phyloP scores from a whole-genome alignment of 345 rosid genomes.

The Rhodamnia argentea region DNA sequence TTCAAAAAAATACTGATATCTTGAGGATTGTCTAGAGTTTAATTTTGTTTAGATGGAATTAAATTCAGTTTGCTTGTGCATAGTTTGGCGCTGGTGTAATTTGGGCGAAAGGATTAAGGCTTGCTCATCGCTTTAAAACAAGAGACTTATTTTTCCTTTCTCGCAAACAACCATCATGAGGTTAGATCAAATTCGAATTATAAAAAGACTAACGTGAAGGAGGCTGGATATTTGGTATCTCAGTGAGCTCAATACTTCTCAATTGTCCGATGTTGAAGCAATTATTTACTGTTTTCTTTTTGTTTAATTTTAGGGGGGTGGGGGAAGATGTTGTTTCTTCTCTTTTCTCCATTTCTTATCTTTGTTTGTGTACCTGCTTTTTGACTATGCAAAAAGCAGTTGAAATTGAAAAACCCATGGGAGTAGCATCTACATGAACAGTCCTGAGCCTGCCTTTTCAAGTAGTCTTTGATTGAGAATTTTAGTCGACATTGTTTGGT shows the following conservation, averaged over 20 bases:
- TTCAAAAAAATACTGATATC: not conserved
- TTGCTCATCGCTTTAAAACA: not conserved
- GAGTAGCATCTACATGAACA: not conserved
- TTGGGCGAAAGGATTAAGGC: not conserved
- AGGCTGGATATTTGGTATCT: not conserved
- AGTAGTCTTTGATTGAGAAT: not conserved
- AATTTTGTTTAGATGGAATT: not conserved
- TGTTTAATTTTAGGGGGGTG: not conserved
- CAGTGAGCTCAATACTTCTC: not conserved
- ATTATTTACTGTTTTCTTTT: not conserved
- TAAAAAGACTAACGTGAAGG: not conserved
- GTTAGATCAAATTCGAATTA: not conserved
- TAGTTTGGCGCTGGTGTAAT: not conserved
- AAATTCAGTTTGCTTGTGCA: not conserved
- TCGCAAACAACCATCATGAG: not conserved
- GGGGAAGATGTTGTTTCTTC: not conserved
- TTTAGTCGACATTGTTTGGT: not conserved
- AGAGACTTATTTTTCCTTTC: not conserved
- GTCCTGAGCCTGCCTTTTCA: not conserved
- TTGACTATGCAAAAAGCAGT: not conserved
- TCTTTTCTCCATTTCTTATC: not conserved
- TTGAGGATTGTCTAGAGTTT: not conserved
- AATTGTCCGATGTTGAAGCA: not conserved
- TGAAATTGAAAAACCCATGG: not conserved
- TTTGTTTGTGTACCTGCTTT: not conserved